These are phyloP conservation scores for Exophiala lecanii-corni DNA, from an alignment of 2,329 filamentous ascomycete species.

Conservation along the genomic window DNA sequence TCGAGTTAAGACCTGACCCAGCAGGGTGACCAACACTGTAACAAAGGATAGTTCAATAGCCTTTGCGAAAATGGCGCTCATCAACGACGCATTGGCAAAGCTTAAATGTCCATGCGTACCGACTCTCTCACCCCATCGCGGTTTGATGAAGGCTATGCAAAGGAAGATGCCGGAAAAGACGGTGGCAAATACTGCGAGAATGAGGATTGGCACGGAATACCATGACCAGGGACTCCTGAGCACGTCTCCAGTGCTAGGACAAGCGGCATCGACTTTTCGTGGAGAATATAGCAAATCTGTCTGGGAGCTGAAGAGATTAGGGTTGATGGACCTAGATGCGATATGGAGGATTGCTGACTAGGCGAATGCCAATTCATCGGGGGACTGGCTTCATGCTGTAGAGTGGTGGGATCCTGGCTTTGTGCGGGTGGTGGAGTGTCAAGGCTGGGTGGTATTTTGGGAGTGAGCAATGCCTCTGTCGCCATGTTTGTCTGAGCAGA, in stretches of 20 bases:
- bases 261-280: constrained; percentile 20
- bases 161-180: constrained; percentile 53
- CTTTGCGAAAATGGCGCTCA: constrained; percentile 69
- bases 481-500: background rate
- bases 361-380: background rate
- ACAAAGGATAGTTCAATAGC: constrained; percentile 74
- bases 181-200: constrained; percentile 37
- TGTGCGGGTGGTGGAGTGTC: background rate
- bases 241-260: constrained; percentile 31
- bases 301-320: constrained; percentile 1
- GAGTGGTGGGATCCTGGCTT: background rate
- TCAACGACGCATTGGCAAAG: constrained; percentile 60
- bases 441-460: background rate
- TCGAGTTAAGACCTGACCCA: constrained; percentile 71
- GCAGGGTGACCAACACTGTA: constrained; percentile 67
- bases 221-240: constrained; percentile 4
- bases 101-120: constrained; percentile 49
- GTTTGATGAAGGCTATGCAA: constrained; percentile 56
- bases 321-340: constrained; percentile 1
- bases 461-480: background rate
- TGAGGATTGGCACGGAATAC: constrained; percentile 33
- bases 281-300: constrained; percentile 4
- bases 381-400: background rate
- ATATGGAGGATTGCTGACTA: background rate
- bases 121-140: constrained; percentile 58